Evolutionary conservation across 345 rosid species (phyloP).

Genomic region (Populus tremula): DNA sequence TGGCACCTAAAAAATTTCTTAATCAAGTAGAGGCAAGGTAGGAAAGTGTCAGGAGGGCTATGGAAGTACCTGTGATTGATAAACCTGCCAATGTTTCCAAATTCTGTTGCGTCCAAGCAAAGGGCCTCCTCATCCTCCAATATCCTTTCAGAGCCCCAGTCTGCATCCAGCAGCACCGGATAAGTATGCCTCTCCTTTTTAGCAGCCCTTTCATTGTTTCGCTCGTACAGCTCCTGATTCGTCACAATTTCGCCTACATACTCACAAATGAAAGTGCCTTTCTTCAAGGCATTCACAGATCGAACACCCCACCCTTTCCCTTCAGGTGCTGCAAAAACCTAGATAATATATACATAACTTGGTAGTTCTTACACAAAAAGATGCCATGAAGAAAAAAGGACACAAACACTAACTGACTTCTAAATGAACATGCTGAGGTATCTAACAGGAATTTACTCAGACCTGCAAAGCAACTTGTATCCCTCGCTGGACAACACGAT

Average conservation of each 20-base stretch:
- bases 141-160: slow-evolving; percentile 32
- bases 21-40: background rate
- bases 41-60: background rate
- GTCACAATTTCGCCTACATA: slow-evolving; percentile 22
- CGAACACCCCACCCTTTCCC: slow-evolving; percentile 25
- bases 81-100: slow-evolving; percentile 30
- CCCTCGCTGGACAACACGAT: slow-evolving; percentile 19
- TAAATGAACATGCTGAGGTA: background rate
- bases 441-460: background rate
- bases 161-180: slow-evolving; percentile 27
- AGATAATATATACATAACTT: background rate
- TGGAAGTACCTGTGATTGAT: slow-evolving; percentile 28
- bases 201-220: slow-evolving; percentile 15
- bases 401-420: background rate
- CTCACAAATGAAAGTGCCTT: slow-evolving; percentile 20
- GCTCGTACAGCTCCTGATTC: slow-evolving; percentile 14
- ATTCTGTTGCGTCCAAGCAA: slow-evolving; percentile 31
- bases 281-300: slow-evolving; percentile 10
- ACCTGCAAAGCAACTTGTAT: slow-evolving; percentile 25
- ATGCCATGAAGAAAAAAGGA: background rate
- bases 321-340: slow-evolving; percentile 18
- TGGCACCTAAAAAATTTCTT: background rate
- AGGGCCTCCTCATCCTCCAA: slow-evolving; percentile 33
- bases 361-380: background rate
- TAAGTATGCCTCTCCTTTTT: slow-evolving; percentile 23